Evolutionary conservation across 768 basidiomycete species (phyloP), one percentile per base, ranked within the genome.

Genomic region (Auricularia sp.): DNA sequence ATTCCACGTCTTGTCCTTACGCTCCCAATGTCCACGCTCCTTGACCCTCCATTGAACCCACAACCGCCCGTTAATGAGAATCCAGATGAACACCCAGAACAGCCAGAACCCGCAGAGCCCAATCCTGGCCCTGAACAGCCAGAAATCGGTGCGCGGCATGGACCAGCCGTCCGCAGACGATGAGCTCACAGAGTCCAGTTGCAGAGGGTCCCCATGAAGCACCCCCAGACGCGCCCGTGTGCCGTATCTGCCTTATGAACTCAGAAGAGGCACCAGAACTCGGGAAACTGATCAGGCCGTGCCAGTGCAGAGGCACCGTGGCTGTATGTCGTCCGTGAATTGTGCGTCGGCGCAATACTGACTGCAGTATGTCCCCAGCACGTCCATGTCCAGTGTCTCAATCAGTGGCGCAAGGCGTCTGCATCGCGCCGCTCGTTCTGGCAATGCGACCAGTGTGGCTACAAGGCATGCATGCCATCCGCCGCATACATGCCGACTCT

Each of bases 181-280:
- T 1, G 33, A 10, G 24, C 29, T 14, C 34, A 8, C 1, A 16
- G 2, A 59, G 1, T 1, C 34, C 24, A 59, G 16, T 29, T 24
- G 56, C 24, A 35, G 24, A 14, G 8, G 56, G 24, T 3, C 24
- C 56, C 1, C 0, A 51, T 0, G 39, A 42, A 18, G 11, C 65
- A 13, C 39, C 65, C 13, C 62, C 45, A 37, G 72, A 72, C 35
- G 72, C 74, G 10, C 65, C 67, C 45, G 69, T 71, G 54, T 94
- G 93, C 71, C 82, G 93, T 63, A 95, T 95, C 58, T 95, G 93
- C 72, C 79, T 92, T 34, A 88, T 89, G 45, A 86, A 89, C 3
- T 74, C 77, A 11, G 82, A 83, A 56, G 75, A 76, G n/a, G 74
- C 71, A 54, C 72, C 68, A 0, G 80, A 82, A 33, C 77, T 88